These are phyloP conservation scores for Gymnopilus junonius DNA, from an alignment of 768 basidiomycete species.

Conservation along the genomic window DNA sequence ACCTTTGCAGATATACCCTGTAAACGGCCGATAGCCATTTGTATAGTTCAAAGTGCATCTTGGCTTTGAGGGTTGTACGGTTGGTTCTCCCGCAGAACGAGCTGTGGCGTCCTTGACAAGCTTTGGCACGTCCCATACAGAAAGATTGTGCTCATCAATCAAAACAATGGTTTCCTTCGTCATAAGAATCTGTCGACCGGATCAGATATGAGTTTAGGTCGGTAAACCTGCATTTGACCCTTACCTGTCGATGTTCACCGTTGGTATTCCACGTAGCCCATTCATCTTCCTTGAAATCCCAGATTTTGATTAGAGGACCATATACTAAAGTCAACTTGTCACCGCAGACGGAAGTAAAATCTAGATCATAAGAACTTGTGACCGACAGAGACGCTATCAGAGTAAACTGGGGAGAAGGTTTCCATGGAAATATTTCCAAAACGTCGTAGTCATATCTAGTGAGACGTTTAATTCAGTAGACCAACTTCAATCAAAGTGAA, in stretches of 20 bases:
- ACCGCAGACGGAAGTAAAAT: constrained; percentile 14
- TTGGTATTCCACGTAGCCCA: constrained; percentile 14
- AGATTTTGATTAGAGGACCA: constrained; percentile 12
- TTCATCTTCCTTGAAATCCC: constrained; percentile 14
- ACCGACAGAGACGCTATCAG: constrained; percentile 4
- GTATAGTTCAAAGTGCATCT: not conserved
- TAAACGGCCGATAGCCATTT: not conserved
- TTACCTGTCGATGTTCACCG: constrained; percentile 7
- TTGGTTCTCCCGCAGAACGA: not conserved
- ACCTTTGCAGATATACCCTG: constrained; percentile 4
- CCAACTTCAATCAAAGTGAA: not conserved
- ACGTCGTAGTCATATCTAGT: constrained; percentile 6
- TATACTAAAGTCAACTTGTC: constrained; percentile 13
- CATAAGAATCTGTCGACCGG: constrained; percentile 16
- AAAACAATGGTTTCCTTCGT: constrained; percentile 7
- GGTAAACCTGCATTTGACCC: not conserved
- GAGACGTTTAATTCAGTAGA: not conserved
- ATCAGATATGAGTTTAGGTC: not conserved
- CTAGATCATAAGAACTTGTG: not conserved
- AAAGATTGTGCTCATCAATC: constrained; percentile 2
- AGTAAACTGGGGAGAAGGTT: not conserved
- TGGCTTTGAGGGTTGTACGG: not conserved
- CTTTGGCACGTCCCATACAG: constrained; percentile 17
- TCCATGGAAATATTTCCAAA: constrained; percentile 12
- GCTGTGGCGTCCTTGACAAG: not conserved